Percentiles rank a stretch among this genome's conserved stretches.
Conservation (phyloP, 2,329 filamentous ascomycete species). For the Fusarium agapanthi region DNA sequence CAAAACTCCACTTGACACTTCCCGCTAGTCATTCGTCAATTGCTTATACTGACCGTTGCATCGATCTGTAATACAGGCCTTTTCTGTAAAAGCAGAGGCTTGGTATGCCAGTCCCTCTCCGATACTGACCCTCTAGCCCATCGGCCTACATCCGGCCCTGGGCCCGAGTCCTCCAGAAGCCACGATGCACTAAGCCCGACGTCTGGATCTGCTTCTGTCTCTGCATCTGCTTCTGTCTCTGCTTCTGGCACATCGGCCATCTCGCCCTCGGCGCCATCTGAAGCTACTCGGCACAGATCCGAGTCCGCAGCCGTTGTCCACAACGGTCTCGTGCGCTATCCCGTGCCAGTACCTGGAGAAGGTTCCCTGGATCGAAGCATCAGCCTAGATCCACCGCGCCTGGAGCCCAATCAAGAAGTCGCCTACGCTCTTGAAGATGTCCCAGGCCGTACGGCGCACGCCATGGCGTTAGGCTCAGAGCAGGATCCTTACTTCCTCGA, state of each 20-base stretch:
- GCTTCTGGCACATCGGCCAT: constrained; percentile 21
- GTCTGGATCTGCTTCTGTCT: constrained; percentile 10
- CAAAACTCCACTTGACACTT: not conserved
- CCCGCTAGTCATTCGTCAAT: constrained; percentile 4
- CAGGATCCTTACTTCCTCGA: constrained; percentile 58
- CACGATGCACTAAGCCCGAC: constrained; percentile 10
- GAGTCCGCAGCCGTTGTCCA: constrained; percentile 39
- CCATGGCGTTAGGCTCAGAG: constrained; percentile 55
- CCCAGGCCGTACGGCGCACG: constrained; percentile 53
- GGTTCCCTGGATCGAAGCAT: not conserved
- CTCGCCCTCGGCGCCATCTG: constrained; percentile 19
- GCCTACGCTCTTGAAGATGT: constrained; percentile 54
- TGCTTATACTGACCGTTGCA: constrained; percentile 13
- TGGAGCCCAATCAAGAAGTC: constrained; percentile 10
- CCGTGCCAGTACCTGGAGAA: constrained; percentile 2
- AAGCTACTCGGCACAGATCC: constrained; percentile 6
- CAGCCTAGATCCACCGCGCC: constrained; percentile 9
- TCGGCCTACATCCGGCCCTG: not conserved
- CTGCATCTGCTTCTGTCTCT: constrained; percentile 12
- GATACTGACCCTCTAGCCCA: constrained; percentile 17
- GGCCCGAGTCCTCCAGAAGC: constrained; percentile 2
- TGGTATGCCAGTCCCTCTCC: constrained; percentile 47
- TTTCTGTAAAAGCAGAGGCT: constrained; percentile 48
- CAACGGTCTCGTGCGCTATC: constrained; percentile 36
- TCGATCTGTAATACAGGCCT: constrained; percentile 37